A percentile compares a stretch with the other conserved stretches of the same genome.
These are phyloP conservation scores for Vigna reflexopilosa DNA, from an alignment of 306 rosid species.

Conservation along the genomic window DNA sequence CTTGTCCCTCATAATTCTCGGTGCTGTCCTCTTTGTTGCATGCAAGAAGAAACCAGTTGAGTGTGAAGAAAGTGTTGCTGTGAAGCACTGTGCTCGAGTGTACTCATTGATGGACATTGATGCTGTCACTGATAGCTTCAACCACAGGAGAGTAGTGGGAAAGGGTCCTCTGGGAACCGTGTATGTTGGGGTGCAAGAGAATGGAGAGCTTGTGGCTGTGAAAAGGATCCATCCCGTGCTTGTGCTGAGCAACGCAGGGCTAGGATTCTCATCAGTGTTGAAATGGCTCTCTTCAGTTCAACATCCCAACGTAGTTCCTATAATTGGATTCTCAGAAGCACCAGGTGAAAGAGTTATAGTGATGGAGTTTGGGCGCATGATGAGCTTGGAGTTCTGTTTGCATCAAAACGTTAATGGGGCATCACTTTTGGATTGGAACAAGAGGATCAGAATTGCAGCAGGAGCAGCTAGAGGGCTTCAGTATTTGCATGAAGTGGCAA, in stretches of 20 bases:
- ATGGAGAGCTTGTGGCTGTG: conserved; percentile 24
- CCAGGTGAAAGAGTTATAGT: conserved; percentile 80
- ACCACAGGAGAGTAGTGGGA: conserved; percentile 5
- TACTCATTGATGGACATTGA: conserved; percentile 25
- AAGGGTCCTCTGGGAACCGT: conserved; percentile 21
- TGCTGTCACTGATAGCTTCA: conserved; percentile 24
- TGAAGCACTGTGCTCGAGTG: conserved; percentile 15
- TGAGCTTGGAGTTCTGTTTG: conserved; percentile 42
- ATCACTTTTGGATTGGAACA: conserved; percentile 26
- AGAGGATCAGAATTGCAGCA: conserved; percentile 68
- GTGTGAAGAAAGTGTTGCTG: background rate
- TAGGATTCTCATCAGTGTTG: conserved; percentile 4
- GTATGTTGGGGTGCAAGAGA: conserved; percentile 14
- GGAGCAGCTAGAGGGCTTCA: conserved; percentile 59
- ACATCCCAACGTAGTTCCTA: conserved; percentile 72
- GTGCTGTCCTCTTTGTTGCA: background rate
- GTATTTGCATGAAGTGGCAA: conserved; percentile 68
- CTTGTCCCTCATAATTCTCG: background rate
- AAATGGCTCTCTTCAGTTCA: conserved; percentile 67
- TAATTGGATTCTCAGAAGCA: conserved; percentile 73
- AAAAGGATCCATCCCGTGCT: conserved; percentile 16
- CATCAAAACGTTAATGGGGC: conserved; percentile 3
- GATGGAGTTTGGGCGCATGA: conserved; percentile 65
- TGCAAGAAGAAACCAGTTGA: conserved; percentile 25
- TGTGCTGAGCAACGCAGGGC: conserved; percentile 21